Conservation (phyloP, 2,329 filamentous ascomycete species). For the Aspergillus sp. region DNA sequence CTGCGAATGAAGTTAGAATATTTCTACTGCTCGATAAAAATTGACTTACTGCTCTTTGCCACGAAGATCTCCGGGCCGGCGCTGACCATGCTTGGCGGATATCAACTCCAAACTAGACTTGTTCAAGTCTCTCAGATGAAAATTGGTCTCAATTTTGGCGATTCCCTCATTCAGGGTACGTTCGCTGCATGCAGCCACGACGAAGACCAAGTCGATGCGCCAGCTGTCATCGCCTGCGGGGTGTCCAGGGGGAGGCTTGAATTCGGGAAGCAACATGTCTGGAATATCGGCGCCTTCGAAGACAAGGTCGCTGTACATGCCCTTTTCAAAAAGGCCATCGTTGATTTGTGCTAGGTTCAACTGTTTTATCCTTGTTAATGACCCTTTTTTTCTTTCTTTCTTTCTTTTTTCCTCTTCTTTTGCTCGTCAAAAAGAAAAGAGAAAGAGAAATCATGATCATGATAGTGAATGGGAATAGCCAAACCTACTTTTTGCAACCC, state of each 20-base stretch:
- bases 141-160: background rate
- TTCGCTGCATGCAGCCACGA: conserved; percentile 11
- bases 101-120: background rate
- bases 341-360: background rate
- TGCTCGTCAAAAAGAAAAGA: no score
- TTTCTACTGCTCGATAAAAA: background rate
- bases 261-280: conserved; percentile 13
- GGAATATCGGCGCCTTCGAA: conserved; percentile 12
- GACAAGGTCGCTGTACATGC: background rate
- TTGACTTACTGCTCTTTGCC: conserved; percentile 11
- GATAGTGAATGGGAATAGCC: no score
- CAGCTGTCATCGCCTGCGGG: background rate
- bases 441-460: no score
- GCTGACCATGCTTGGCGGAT: background rate
- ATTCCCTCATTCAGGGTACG: no score
- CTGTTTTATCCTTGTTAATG: no score
- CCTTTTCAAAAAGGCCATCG: conserved; percentile 5
- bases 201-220: conserved; percentile 12
- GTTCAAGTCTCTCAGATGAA: background rate
- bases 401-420: no score
- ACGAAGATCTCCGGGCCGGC: background rate
- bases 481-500: no score
- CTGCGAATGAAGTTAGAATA: conserved; percentile 16
- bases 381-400: no score
- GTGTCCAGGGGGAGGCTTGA: conserved; percentile 13